Base-by-base conservation (phyloP, 768 basidiomycete genomes). In the Dentipellis sp. region DNA sequence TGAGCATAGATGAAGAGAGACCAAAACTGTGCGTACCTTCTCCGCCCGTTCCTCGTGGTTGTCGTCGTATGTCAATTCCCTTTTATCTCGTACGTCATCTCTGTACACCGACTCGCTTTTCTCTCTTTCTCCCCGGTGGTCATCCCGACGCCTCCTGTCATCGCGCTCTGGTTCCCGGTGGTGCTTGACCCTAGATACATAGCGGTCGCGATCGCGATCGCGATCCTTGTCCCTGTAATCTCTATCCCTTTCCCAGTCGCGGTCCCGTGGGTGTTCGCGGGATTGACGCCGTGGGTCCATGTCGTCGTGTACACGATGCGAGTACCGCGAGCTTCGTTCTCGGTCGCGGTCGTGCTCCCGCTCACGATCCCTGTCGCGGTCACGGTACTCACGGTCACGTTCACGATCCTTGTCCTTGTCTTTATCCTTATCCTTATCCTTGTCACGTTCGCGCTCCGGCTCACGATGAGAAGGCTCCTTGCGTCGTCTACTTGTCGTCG, bases 401-500 rank as follows among this genome's bases (percentile, higher is more conserved):
- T 64, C 71, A 50, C 73, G 69, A 7, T 75, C 74, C 11, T 67
- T 60, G 29, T 72, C 72, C 19, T 68, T 68, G 42, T 74, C 73
- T 52, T 63, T 65, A 22, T 68, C 68, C n/a, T 64, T 61, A 16
- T 72, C 65, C 21, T 57, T 45, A 16, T 82, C 81, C 21, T 71
- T 69, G 22, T 69, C 66, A 34, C 62, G 61, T 9, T 69, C 62
- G 50, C 55, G 60, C 11, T 62, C 61, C 17, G 42, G 54, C 29
- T 66, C 66, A 22, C 64, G 56, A 4, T 69, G 68, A 39, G 58
- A 62, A 21, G 87, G 89, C 58, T 92, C 91, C 67, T 91, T 91
- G 57, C 91, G 81, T 61, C 80, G 85, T 54, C 89, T 77, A 61
- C 89, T 88, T 0, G 87, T 88, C 1, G 85, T 84, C 0, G 89